Conservation (phyloP, 2,329 filamentous ascomycete genomes). For the Colletotrichum costaricense region DNA sequence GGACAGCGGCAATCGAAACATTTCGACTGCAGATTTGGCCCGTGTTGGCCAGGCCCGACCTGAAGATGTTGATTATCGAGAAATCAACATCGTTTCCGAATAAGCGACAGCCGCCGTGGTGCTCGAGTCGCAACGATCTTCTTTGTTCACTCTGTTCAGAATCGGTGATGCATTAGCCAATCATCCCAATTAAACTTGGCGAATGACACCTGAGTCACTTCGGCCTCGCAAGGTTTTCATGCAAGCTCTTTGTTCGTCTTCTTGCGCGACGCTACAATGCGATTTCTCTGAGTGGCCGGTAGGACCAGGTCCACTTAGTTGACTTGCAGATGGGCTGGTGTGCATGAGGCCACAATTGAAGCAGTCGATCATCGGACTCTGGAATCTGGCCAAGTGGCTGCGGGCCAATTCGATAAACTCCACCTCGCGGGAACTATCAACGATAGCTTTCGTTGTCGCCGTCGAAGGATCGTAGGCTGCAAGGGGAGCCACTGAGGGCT, state of each 20-base stretch:
- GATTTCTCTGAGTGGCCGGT: not conserved
- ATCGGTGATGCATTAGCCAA: not conserved
- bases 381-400: not conserved
- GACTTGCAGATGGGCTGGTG: constrained; percentile 3
- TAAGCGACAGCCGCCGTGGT: constrained; percentile 26
- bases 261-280: not conserved
- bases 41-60: not conserved
- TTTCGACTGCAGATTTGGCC: constrained; percentile 10
- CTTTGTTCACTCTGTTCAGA: not conserved
- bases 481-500: constrained; percentile 26
- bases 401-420: not conserved
- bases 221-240: constrained; percentile 6
- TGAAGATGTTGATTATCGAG: not conserved
- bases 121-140: constrained; percentile 17
- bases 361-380: constrained; percentile 5
- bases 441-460: not conserved
- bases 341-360: constrained; percentile 7
- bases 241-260: constrained; percentile 21
- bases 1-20: constrained; percentile 34
- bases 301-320: constrained; percentile 2
- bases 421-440: constrained; percentile 6
- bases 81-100: constrained; percentile 3
- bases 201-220: constrained; percentile 26
- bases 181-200: not conserved
- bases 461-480: constrained; percentile 26